These are phyloP conservation scores for Calvatia gigantea DNA, from an alignment of 768 basidiomycete species.

Conservation along the genomic window DNA sequence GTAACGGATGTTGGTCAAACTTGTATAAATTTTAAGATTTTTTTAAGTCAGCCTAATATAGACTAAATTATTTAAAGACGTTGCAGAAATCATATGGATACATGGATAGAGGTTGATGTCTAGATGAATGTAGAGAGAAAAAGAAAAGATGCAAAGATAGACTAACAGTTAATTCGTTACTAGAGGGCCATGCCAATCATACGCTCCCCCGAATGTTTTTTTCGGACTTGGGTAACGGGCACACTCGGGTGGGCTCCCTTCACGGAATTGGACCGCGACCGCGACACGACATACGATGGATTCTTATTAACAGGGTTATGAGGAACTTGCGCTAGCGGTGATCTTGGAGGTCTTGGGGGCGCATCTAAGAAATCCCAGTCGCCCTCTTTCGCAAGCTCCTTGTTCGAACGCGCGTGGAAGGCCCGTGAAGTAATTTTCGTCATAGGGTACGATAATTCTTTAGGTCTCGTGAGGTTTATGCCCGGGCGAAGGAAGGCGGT, in stretches of 20 bases:
- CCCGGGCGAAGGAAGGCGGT: background rate
- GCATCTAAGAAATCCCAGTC: conserved; percentile 2
- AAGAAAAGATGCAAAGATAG: background rate
- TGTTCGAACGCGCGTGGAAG: conserved; percentile 1
- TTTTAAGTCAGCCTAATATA: too few relatives aligned
- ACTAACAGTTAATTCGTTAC: background rate
- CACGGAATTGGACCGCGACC: background rate
- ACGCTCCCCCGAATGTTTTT: background rate
- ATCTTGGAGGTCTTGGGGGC: background rate
- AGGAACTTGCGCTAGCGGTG: background rate
- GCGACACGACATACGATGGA: too few relatives aligned
- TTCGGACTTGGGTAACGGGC: background rate
- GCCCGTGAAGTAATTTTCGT: background rate
- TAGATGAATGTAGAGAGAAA: background rate
- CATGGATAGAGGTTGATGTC: background rate
- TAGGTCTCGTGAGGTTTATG: background rate
- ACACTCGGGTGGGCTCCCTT: background rate
- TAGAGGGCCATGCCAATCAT: background rate
- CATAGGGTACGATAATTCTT: conserved; percentile 2
- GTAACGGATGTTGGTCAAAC: too few relatives aligned
- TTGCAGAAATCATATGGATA: background rate
- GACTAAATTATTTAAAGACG: background rate
- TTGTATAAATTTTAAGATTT: too few relatives aligned
- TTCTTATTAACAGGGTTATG: background rate
- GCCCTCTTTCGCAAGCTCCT: conserved; percentile 1